Percentiles rank a stretch among this genome's conserved stretches.
These are phyloP conservation scores for Spencermartinsiella europaea DNA, from an alignment of 805 yeast genomes.

Conservation along the genomic window DNA sequence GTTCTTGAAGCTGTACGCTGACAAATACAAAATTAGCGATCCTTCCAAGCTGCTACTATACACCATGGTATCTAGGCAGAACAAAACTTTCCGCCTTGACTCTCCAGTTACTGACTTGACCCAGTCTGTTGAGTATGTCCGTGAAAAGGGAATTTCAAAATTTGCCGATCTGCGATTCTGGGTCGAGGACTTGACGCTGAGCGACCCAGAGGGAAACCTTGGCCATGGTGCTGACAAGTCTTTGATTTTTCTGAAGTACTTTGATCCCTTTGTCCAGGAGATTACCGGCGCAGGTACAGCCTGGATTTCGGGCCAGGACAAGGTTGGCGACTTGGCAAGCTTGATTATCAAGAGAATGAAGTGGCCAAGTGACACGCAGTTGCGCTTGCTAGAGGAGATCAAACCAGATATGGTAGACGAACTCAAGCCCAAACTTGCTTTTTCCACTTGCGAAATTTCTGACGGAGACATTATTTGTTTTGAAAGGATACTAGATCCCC, in stretches of 20 bases:
- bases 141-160: constrained; percentile 40
- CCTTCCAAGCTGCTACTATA: constrained; percentile 49
- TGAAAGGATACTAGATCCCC: constrained; percentile 22
- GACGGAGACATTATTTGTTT: constrained; percentile 36
- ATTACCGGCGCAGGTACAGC: constrained; percentile 65
- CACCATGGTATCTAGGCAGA: constrained; percentile 61
- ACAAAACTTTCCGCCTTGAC: constrained; percentile 65
- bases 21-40: constrained; percentile 34
- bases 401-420: constrained; percentile 32
- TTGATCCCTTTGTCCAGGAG: constrained; percentile 50
- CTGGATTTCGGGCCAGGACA: constrained; percentile 45
- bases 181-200: constrained; percentile 40
- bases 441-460: constrained; percentile 29
- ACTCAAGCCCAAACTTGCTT: constrained; percentile 25
- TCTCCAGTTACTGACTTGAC: constrained; percentile 32
- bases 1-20: constrained; percentile 47
- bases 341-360: constrained; percentile 21
- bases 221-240: constrained; percentile 4
- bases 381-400: constrained; percentile 32
- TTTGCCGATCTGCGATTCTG: constrained; percentile 52
- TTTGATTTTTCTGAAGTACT: constrained; percentile 49
- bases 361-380: constrained; percentile 27
- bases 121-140: constrained; percentile 43
- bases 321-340: constrained; percentile 32
- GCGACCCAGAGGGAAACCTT: constrained; percentile 3